A percentile compares a stretch with the other conserved stretches of the same genome.
Conservation (phyloP, 805 yeast species). For the Sugiyamaella floridensis region DNA sequence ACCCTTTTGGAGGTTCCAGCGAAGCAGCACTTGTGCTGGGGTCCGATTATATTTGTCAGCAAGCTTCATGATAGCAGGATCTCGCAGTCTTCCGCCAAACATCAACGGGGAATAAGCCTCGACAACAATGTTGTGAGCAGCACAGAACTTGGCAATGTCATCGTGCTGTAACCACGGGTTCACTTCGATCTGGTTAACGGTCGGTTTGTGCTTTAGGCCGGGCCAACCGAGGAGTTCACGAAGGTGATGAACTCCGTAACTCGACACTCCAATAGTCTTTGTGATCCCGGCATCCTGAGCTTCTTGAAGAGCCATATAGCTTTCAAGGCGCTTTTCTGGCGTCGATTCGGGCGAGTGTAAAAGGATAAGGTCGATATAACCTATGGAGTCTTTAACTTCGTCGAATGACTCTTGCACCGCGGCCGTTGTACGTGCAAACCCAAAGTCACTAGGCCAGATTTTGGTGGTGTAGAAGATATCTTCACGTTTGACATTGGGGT, state of each 20-base stretch:
- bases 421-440: slow-evolving; percentile 24
- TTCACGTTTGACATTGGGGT: slow-evolving; percentile 48
- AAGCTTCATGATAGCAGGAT: slow-evolving; percentile 45
- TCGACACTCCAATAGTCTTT: slow-evolving; percentile 55
- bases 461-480: slow-evolving; percentile 54
- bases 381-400: slow-evolving; percentile 39
- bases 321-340: slow-evolving; percentile 34
- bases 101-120: slow-evolving; percentile 76
- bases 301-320: slow-evolving; percentile 51
- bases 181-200: slow-evolving; percentile 73
- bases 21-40: slow-evolving; percentile 56
- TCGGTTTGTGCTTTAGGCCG: slow-evolving; percentile 48
- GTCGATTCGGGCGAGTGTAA: slow-evolving; percentile 47
- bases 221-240: slow-evolving; percentile 45
- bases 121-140: slow-evolving; percentile 44
- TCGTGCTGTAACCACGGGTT: slow-evolving; percentile 78
- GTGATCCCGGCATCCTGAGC: slow-evolving; percentile 46
- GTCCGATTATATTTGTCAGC: slow-evolving; percentile 44
- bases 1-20: slow-evolving; percentile 71
- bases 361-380: slow-evolving; percentile 61
- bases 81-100: slow-evolving; percentile 45
- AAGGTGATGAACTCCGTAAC: slow-evolving; percentile 50
- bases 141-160: slow-evolving; percentile 50
- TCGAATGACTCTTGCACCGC: slow-evolving; percentile 57
- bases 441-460: slow-evolving; percentile 60